A percentile compares a stretch with the other conserved stretches of the same genome.
These are phyloP conservation scores for Angomonas ambiguus DNA, from an alignment of 208 protist genomes.

Conservation along the genomic window DNA sequence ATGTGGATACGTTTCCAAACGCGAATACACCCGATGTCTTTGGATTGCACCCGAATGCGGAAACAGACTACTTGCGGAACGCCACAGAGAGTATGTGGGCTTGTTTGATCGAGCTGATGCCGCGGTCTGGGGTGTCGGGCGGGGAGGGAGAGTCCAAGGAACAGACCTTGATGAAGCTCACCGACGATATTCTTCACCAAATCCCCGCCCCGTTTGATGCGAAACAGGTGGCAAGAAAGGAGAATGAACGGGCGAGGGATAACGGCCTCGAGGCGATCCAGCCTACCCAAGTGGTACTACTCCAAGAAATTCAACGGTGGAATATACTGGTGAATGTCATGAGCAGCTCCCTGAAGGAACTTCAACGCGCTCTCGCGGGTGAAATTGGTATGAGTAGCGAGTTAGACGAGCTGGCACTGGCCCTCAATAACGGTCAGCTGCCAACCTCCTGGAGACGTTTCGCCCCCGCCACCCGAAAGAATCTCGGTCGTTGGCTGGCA, in stretches of 20 bases:
- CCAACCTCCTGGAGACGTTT: slow-evolving; percentile 91
- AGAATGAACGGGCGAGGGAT: slow-evolving; percentile 53
- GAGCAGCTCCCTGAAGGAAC: slow-evolving; percentile 87
- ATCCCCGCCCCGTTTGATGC: slow-evolving; percentile 92
- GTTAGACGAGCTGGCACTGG: slow-evolving; percentile 92
- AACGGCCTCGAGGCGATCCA: slow-evolving; percentile 62
- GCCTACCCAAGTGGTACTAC: slow-evolving; percentile 96
- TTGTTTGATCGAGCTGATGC: slow-evolving; percentile 96
- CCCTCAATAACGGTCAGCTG: slow-evolving; percentile 94
- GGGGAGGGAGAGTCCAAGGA: slow-evolving; percentile 79
- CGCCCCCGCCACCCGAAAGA: slow-evolving; percentile 95
- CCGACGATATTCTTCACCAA: slow-evolving; percentile 86
- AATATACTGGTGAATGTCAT: slow-evolving; percentile 93
- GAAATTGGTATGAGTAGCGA: slow-evolving; percentile 97
- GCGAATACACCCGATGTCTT: slow-evolving; percentile 97
- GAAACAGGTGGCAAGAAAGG: slow-evolving; percentile 62
- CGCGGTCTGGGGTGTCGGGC: slow-evolving; percentile 55
- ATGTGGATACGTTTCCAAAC: slow-evolving; percentile 93
- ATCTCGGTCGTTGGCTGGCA: slow-evolving; percentile 94
- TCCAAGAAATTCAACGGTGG: slow-evolving; percentile 99
- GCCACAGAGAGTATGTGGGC: slow-evolving; percentile 93
- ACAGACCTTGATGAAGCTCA: slow-evolving; percentile 83
- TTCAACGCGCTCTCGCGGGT: slow-evolving; percentile 95
- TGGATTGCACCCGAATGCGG: slow-evolving; percentile 98
- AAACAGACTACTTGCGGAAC: slow-evolving; percentile 97